Percentiles rank a stretch among this genome's conserved stretches.
Evolutionary conservation across 768 basidiomycete species (phyloP).

Genomic region (Lentinula detonsa): DNA sequence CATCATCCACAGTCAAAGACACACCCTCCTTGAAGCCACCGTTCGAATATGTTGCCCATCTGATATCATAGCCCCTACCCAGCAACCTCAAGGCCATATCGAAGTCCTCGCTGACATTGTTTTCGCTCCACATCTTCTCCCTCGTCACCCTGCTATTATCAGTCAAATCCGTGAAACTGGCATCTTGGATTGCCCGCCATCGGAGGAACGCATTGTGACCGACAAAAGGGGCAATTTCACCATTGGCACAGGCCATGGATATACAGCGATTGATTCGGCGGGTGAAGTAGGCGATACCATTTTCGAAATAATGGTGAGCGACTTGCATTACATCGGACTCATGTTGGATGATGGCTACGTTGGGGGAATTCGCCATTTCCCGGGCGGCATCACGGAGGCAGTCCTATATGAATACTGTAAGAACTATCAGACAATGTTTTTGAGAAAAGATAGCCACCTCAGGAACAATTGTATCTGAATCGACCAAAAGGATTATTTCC

Average conservation of each 20-base stretch:
- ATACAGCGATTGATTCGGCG: conserved; percentile 70
- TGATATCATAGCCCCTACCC: conserved; percentile 59
- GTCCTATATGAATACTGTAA: conserved; percentile 30
- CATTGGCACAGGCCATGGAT: conserved; percentile 73
- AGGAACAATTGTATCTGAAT: conserved; percentile 73
- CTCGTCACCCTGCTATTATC: conserved; percentile 36
- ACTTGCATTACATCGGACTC: conserved; percentile 85
- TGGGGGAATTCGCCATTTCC: conserved; percentile 70
- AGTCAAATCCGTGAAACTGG: conserved; percentile 59
- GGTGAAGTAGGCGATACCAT: conserved; percentile 82
- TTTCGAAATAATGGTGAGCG: conserved; percentile 84
- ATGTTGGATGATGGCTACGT: conserved; percentile 83
- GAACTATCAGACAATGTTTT: background rate
- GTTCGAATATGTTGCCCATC: conserved; percentile 80
- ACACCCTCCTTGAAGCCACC: conserved; percentile 90
- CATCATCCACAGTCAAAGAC: conserved; percentile 81
- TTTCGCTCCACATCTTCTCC: conserved; percentile 73
- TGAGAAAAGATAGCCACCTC: conserved; percentile 27
- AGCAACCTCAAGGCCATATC: conserved; percentile 70
- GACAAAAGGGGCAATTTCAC: conserved; percentile 78
- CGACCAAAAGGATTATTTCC: conserved; percentile 73
- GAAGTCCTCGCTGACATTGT: conserved; percentile 29
- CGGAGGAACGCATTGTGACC: conserved; percentile 86
- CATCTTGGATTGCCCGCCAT: conserved; percentile 85
- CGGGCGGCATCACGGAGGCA: conserved; percentile 82